These are phyloP conservation scores for Penicillium sp. DNA, from an alignment of 2,329 filamentous ascomycete species.

Conservation along the genomic window DNA sequence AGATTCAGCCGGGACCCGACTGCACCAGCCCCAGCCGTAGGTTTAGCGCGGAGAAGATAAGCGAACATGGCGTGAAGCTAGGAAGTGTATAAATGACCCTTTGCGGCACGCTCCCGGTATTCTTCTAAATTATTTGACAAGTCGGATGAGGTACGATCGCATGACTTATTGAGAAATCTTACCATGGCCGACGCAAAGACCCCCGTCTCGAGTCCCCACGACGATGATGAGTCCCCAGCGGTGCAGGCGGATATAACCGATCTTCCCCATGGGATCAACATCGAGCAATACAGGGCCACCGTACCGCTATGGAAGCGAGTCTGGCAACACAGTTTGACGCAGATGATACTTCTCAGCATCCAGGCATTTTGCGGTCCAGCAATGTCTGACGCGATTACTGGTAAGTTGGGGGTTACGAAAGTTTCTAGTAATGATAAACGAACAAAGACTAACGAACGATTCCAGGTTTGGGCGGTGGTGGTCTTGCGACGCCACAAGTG, in stretches of 20 bases:
- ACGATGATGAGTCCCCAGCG: not conserved
- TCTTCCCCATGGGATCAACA: slow-evolving; percentile 38
- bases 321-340: slow-evolving; percentile 54
- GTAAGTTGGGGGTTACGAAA: slow-evolving; percentile 27
- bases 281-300: slow-evolving; percentile 15
- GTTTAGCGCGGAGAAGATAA: slow-evolving; percentile 9
- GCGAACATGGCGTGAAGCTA: not conserved
- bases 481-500: slow-evolving; percentile 50
- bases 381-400: slow-evolving; percentile 47
- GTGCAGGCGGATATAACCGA: slow-evolving; percentile 20
- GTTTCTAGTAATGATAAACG: too few species aligned
- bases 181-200: slow-evolving; percentile 11
- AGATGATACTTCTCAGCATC: slow-evolving; percentile 54
- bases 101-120: not conserved
- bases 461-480: slow-evolving; percentile 48
- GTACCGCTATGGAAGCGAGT: slow-evolving; percentile 51
- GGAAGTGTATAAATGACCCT: not conserved
- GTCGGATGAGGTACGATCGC: too few species aligned
- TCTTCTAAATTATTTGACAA: too few species aligned
- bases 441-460: not conserved
- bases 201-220: not conserved
- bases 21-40: not conserved
- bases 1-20: not conserved
- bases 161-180: not conserved
- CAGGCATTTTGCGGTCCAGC: slow-evolving; percentile 52